Evolutionary conservation across 2,329 filamentous ascomycete species (phyloP).

Genomic region (Aspergillus sergii): DNA sequence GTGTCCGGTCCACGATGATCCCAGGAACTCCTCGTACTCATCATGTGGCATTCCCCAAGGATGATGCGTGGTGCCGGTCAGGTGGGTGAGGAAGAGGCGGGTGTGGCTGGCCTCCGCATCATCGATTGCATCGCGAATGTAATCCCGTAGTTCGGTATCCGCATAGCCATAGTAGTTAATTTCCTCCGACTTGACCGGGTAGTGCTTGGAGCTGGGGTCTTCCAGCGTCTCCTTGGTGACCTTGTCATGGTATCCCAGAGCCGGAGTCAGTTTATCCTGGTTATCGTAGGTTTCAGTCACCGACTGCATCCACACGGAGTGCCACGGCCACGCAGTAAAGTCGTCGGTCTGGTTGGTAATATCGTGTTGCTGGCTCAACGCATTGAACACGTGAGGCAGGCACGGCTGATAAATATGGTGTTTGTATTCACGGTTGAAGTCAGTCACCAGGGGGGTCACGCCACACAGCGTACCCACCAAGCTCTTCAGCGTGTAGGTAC

Average conservation of each 20-base stretch:
- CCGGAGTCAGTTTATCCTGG: slow-evolving; percentile 30
- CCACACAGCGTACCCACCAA: slow-evolving; percentile 48
- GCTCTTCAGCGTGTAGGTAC: slow-evolving; percentile 51
- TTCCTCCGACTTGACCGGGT: slow-evolving; percentile 27
- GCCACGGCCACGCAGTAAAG: slow-evolving; percentile 37
- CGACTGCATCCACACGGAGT: slow-evolving; percentile 37
- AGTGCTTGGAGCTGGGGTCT: slow-evolving; percentile 28
- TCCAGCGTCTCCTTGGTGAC: slow-evolving; percentile 31
- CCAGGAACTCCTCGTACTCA: slow-evolving; percentile 27
- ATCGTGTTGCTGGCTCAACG: slow-evolving; percentile 27
- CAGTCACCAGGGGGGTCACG: slow-evolving; percentile 44
- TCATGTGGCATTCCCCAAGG: slow-evolving; percentile 35
- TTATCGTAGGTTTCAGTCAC: slow-evolving; percentile 35
- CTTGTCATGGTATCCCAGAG: slow-evolving; percentile 31
- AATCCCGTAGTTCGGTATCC: slow-evolving; percentile 34
- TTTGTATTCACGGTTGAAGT: slow-evolving; percentile 47
- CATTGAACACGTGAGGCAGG: slow-evolving; percentile 40
- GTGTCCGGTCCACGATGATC: slow-evolving; percentile 18
- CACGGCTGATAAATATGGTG: slow-evolving; percentile 51
- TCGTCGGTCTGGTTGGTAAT: slow-evolving; percentile 26
- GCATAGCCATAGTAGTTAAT: slow-evolving; percentile 38
- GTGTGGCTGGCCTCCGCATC: slow-evolving; percentile 33
- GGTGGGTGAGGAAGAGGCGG: slow-evolving; percentile 36
- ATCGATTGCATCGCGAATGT: slow-evolving; percentile 36
- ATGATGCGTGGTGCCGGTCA: slow-evolving; percentile 39